Evolutionary conservation across 495 filamentous ascomycete species (phyloP), one percentile per base, ranked within the genome.

Genomic region (Xylaria curta): DNA sequence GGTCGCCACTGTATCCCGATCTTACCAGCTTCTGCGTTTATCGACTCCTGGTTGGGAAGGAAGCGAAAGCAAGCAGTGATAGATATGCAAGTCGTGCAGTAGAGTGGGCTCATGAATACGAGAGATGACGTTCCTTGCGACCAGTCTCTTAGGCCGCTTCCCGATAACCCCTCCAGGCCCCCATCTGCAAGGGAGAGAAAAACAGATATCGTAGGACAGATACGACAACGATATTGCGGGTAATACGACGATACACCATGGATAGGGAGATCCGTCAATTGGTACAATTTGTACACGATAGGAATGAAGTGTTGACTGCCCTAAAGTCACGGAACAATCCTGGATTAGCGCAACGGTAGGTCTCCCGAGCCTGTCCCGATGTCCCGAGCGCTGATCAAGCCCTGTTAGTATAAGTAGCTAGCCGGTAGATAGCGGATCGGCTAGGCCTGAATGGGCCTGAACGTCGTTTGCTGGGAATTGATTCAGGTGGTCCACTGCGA

Each of bases 41-140:
- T 36, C 17, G 54, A 19, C 21, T n/a, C 28, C 2, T 7, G 15
- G 12, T 59, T 59, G 26, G 28, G 54, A 36, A 15, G 64, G 31
- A 58, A 47, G 24, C 47, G 33, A 58, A 58, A 24, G 49, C 65
- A 33, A 31, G 31, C 38, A 38, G 49, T 40, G n/a, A 26, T 1
- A 38, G 17, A 53, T 44, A 66, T 66, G 65, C 36, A 67, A 15
- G 49, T 15, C 38, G 33, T 69, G 54, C 65, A 56, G 66, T 44
- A 36, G 66, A 40, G 66, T 59, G 56, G 66, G 66, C 21, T 60
- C 49, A 21, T 69, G 66, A 69, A 69, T 69, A 69, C 66, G 66
- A 69, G 66, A 49, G 54, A 59, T 46, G 66, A 61, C 54, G 33
- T 47, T 47, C 66, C 54, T 15, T 69, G 66, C 66, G 60, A 47